Evolutionary conservation across 1,139 yeast genomes (phyloP), one percentile per base, ranked within the genome.

Genomic region (Magnusiomyces suaveolens): DNA sequence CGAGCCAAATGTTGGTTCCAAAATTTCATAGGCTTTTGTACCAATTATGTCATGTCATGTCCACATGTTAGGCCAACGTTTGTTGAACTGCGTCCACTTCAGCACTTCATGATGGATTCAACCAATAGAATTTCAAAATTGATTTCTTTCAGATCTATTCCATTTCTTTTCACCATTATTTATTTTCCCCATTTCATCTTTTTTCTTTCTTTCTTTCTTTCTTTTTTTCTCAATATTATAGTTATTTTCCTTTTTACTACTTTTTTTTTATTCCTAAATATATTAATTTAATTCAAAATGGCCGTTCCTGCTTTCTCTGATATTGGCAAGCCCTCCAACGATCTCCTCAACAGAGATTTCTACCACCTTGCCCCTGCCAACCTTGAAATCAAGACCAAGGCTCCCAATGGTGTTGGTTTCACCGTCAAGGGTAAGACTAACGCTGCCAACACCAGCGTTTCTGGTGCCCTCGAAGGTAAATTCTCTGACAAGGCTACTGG

Each of bases 381-480:
- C 60, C 80, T 92, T 66, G 96, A 88, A 69, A 83, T 90, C 69
- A 86, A 87, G 79, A 84, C 97, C 64, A 80, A 81, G 64, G 96
- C 98, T 66, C 96, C 97, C 72, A 90, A 89, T 72, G 97, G 97
- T 66, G 97, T 92, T 59, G 81, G 89, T 58, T 92, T 92, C 82
- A 82, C 95, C 67, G 89, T 88, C 70, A 88, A 87, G 79, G 97
- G 96, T 72, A 88, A 87, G 77, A 84, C 94, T 66, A 80, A 83
- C 69, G 73, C 74, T 59, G 82, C 82, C 75, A 87, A 83, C 69
- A 85, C 87, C 70, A 77, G 92, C 66, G 82, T 94, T 66, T 83
- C 90, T 62, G 96, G 96, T 65, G 82, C 87, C 68, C 77, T 92
- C 59, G 97, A 92, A 75, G 87, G 95, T 67, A 88, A 87, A 79